Conservation (phyloP, 306 rosid genomes). For the Alnus glutinosa region DNA sequence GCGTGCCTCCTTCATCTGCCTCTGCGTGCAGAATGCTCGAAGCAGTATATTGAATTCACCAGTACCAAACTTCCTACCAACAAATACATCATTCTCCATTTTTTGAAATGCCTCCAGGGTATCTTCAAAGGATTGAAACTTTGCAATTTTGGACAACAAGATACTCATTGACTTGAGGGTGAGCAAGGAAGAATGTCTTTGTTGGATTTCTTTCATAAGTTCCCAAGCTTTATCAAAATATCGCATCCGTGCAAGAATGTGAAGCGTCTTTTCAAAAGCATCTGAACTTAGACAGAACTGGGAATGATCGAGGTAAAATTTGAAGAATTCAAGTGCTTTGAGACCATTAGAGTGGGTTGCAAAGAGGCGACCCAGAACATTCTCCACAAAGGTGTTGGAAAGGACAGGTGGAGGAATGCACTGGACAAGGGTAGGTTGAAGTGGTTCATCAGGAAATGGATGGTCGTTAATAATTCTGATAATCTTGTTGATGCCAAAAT, state of each 20-base stretch:
- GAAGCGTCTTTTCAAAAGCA: conserved; percentile 73
- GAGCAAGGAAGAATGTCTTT: conserved; percentile 50
- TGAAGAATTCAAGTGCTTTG: conserved; percentile 77
- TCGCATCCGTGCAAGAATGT: conserved; percentile 76
- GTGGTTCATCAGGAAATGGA: conserved; percentile 68
- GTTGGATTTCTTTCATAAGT: conserved; percentile 44
- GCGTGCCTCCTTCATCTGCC: conserved; percentile 88
- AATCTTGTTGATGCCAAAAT: conserved; percentile 46
- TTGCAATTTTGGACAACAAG: conserved; percentile 73
- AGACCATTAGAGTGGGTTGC: conserved; percentile 88
- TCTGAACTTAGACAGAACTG: conserved; percentile 44
- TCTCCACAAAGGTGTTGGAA: conserved; percentile 46
- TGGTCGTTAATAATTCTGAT: conserved; percentile 65
- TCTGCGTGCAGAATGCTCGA: conserved; percentile 68
- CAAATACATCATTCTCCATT: conserved; percentile 67
- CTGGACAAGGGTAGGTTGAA: conserved; percentile 56
- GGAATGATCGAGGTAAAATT: conserved; percentile 48
- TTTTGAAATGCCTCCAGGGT: conserved; percentile 68
- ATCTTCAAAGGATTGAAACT: conserved; percentile 64
- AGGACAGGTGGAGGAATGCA: conserved; percentile 51
- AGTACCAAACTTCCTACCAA: conserved; percentile 53
- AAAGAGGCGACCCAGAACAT: conserved; percentile 64
- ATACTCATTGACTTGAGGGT: conserved; percentile 87
- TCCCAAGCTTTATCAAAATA: conserved; percentile 79
- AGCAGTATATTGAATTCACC: conserved; percentile 83